Base-by-base conservation (phyloP, 768 basidiomycete genomes). In the Termitomyces sp. region DNA sequence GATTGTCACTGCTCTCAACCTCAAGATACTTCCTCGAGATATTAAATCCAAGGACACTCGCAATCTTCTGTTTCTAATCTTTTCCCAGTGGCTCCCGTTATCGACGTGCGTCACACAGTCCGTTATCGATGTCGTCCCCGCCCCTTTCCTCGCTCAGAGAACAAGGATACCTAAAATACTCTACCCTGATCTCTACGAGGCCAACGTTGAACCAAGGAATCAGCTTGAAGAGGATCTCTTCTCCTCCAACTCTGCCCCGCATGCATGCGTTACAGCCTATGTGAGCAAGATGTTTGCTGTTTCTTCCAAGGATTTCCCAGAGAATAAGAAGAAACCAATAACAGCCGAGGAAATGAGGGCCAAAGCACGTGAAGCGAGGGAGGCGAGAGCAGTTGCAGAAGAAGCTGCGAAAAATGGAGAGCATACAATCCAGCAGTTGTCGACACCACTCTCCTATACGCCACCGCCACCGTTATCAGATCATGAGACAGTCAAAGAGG, bases 251-350 rank as follows among this genome's bases (percentile, higher is more conserved):
- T 79, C 81, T 2, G 76, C 65, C 1, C 61, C 80, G 1, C 76
- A 78, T 6, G 86, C 88, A 0, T 83, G 73, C 56, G 77, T 94
- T 13, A 83, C 87, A 16, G 96, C 88, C 6, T 97, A 94, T 70
- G 90, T 98, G 47, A 96, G 92, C 79, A 99, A 98, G 71, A 99
- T 98, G 96, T 98, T 98, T 66, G 94, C 94, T 1, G 88, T 98
- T 0, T 73, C 85, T n/a, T 73, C 71, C 22, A 82, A 82, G 55
- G 89, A 94, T 48, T 74, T 99, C 24, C 96, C 96, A 0, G 90
- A 94, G 67, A 87, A 90, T 70, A 92, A 91, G 72, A 84, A 84
- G 66, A 86, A 78, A 63, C 76, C 81, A 18, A 64, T 92, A 47
- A 92, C 88, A 0, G 88, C 90, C 0, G 93, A 95, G 36, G 90